Evolutionary conservation across 1,139 yeast genomes (phyloP), one percentile per base, ranked within the genome.

Genomic region (Candida sp.): DNA sequence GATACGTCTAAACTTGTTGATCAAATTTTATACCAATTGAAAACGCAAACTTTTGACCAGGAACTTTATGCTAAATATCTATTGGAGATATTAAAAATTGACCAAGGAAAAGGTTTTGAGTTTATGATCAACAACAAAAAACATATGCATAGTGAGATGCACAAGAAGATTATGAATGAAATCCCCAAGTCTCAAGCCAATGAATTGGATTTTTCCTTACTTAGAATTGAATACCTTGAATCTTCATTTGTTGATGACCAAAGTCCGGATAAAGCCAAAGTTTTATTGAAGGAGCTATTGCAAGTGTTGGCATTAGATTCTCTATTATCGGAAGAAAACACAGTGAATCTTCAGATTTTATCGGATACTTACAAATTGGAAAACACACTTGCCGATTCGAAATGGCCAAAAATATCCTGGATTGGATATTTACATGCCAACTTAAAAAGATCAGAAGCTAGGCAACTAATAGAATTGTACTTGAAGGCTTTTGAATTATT

Each of bases 401-500:
- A 51, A 15, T 68, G 75, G 75, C 74, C 74, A 8, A 68, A 69
- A 43, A 52, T 63, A 3, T 50, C 67, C 12, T 73, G 77, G 77
- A 48, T 63, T 3, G 71, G 67, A 37, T 73, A 61, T 47, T 44
- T 73, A 23, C 55, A 50, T 9, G 43, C 65, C 4, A 54, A 60
- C 32, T 51, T 56, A 39, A 54, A 53, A 21, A 49, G 60, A 22
- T 60, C 67, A 38, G 73, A 66, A 21, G 61, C 69, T 38, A 53
- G 50, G 27, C 58, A 57, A 1, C 61, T 66, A 40, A 53, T 67
- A 4, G 56, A 51, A 5, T 39, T 61, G 2, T 73, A 71, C 43
- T 47, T 68, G 22, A 73, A 73, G 43, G 53, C 66, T 0, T 66
- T 54, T 43, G 78, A 73, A 48, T 51, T 69, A 21, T 45, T 62